Base-by-base conservation (phyloP, 305 asterid genomes). In the Salvia sclarea region DNA sequence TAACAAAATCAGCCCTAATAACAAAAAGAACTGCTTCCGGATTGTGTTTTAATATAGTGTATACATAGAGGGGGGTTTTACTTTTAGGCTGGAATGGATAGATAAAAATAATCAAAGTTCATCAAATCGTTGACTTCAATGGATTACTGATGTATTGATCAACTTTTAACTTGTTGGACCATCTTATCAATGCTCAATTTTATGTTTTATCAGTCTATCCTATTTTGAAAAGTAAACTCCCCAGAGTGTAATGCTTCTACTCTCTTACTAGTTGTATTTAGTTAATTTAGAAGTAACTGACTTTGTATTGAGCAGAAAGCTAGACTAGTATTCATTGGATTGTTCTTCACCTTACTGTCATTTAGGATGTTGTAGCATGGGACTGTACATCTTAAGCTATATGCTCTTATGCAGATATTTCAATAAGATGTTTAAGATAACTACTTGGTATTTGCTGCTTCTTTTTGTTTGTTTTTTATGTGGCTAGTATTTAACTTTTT, bases 401-500 rank as follows among this genome's bases (percentile, higher is more conserved):
- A 14, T 49, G 6, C 10, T 49, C 13, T 13, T 50, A 50, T 50
- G 33, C 16, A 9, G 14, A 52, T 22, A 11, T 52, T 52, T 11
- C 9, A 52, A 4, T 52, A 22, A 52, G 35, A 22, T 22, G 33
- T 18, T 48, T 13, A 3, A 20, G 30, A 21, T 47, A 9, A 21
- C n/a, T 52, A 22, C 11, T 52, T 16, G 44, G 20, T 56, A 14
- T 33, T 18, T 41, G 3, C 48, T 58, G 10, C 5, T 25, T 37
- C n/a, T 12, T 11, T 44, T 61, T 1, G 2, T 8, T 4, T 8
- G 21, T 7, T 33, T 14, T 73, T 28, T 47, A 17, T 4, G 11
- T 57, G 61, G 75, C 16, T 4, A 35, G 74, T 61, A 43, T 52
- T 50, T 14, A 18, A 61, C 13, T 37, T 11, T 52, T 52, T 63